Base-by-base conservation (phyloP, 2,329 filamentous ascomycete species). In the Orbilia brochopaga region DNA sequence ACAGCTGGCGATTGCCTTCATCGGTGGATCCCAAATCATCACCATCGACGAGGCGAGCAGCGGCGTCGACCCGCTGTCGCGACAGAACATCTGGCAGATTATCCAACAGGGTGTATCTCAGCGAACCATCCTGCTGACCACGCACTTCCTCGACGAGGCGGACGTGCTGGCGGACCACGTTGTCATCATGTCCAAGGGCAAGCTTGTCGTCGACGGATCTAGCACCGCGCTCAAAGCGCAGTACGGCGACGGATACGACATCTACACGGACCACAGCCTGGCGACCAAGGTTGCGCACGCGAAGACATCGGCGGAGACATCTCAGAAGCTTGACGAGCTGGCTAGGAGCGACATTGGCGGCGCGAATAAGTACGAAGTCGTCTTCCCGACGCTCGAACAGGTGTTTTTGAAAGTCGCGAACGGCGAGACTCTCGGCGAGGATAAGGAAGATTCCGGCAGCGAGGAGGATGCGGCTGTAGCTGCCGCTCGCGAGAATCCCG, bases 31-130 rank as follows among this genome's bases (percentile, higher is more conserved):
- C 73, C 86, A 87, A 23, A 88, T 97, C 0, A 96, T 92, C 80
- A 94, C 91, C 77, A 87, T 97, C 5, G 92, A 97, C 75, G 93
- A 97, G 79, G 91, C 96, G 11, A 92, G 89, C 42, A 92, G 89
- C 69, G 93, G 92, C 19, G 83, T 97, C 23, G 92, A 97, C 78
- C 92, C 93, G 0, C 82, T 97, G 0, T 92, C 89, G 21, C 84
- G 93, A 64, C 83, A 92, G 27, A 96, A 96, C 80, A 91, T 97
- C 23, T 97, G 92, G 92, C 91, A 96, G 75, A 97, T 97, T 69
- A 82, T 97, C 24, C 83, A 96, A 15, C 89, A 89, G 1, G 92
- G 96, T 79, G 86, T 92, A 62, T 91, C 91, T 17, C 84, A 83
- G 67, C 83, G 92, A 40, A 96, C 92, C 0, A 90, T 96, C 76